Percentiles rank a stretch among this genome's conserved stretches.
Evolutionary conservation across 345 rosid species (phyloP).

Genomic region (Lepidium aucheri): DNA sequence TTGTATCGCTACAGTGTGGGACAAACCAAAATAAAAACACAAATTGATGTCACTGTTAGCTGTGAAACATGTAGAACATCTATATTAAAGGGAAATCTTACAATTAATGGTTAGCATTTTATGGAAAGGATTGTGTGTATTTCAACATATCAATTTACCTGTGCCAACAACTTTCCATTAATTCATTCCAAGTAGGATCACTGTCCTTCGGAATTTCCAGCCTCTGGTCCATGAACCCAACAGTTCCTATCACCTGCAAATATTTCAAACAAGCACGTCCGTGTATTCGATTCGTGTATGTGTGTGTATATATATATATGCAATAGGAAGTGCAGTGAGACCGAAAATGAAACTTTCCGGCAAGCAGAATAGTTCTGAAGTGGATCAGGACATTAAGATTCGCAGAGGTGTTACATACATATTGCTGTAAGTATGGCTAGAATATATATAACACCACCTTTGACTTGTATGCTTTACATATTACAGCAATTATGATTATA

Average conservation of each 20-base stretch:
- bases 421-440: no score
- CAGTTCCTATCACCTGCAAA: constrained; percentile 86
- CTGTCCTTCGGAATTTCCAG: constrained; percentile 70
- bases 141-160: constrained; percentile 47
- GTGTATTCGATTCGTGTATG: background rate
- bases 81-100: background rate
- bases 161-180: constrained; percentile 92
- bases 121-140: background rate
- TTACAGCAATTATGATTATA: background rate
- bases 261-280: constrained; percentile 25
- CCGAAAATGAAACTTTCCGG: background rate
- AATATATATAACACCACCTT: background rate
- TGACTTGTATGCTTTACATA: background rate
- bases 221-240: constrained; percentile 90
- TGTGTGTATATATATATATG: constrained; percentile 43
- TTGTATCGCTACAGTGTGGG: constrained; percentile 51
- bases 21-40: constrained; percentile 4
- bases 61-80: background rate
- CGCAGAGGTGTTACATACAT: no score
- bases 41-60: background rate
- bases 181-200: constrained; percentile 73
- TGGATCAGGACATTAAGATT: background rate
- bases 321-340: background rate
- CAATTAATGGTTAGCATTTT: constrained; percentile 26
- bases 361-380: background rate